Base-by-base conservation (phyloP, 2,329 filamentous ascomycete species). In the Phialocephala sp. region DNA sequence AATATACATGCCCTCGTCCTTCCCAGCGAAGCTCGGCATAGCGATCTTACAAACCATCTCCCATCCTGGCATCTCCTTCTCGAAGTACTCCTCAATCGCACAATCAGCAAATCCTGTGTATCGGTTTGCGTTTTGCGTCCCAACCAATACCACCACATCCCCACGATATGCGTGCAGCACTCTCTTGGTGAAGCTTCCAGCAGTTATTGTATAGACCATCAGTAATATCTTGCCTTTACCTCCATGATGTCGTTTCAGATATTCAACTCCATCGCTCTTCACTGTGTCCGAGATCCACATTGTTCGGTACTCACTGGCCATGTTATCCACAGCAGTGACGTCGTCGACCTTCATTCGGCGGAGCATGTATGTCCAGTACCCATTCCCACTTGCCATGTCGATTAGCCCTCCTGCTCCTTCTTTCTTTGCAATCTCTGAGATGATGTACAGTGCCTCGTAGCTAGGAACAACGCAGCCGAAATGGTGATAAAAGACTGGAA, bases 401-500 rank as follows among this genome's bases (percentile, higher is more conserved):
- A 89, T 79, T 8, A 93, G 80, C 2, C 81, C 81, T 1, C 81
- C 82, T n/a, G 41, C 62, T 14, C 37, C 58, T 1, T 57, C 39
- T 22, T 63, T 63, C 12, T 22, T 56, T 6, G 85, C 82, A 2
- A 91, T 75, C 57, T 83, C 79, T 41, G 82, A 83, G 37, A 93
- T 82, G 24, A 90, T 79, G 67, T 84, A 80, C 14, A 93, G 79
- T 1, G 85, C 82, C 71, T 92, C 89, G 76, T 90, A 89, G 11
- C 85, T 86, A 0, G 91, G 91, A 22, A 87, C 87, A 1, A 86
- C 85, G 78, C 90, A 93, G 59, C 90, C 90, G 76, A 93, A 93
- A 77, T 93, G 90, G 78, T 93, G 90, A 83, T 92, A 93, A 63
- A 92, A 82, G 20, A 93, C 81, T 1, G 90, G 90, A 9, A 93